A percentile compares a stretch with the other conserved stretches of the same genome.
Conservation (phyloP, 164 flowering plant genomes). For the Aristolochia californica region DNA sequence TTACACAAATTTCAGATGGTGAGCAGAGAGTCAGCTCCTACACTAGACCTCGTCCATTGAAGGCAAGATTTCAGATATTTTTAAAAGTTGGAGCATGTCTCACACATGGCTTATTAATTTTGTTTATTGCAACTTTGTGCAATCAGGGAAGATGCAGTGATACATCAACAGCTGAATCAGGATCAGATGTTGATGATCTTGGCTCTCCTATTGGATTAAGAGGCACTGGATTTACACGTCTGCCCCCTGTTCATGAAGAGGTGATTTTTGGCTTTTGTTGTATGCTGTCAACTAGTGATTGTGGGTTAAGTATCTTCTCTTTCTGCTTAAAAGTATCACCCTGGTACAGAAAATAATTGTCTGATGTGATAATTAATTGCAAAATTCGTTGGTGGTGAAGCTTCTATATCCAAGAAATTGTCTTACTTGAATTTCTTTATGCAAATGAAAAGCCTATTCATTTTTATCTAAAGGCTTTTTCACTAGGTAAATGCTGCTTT, state of each 20-base stretch:
- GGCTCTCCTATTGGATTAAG: slow-evolving; percentile 34
- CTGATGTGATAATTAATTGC: neutral
- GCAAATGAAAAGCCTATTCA: no score
- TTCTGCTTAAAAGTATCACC: no score
- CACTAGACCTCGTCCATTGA: slow-evolving; percentile 30
- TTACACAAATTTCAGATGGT: slow-evolving; percentile 29
- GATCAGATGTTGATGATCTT: slow-evolving; percentile 50
- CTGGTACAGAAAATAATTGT: no score
- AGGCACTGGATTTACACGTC: slow-evolving; percentile 25
- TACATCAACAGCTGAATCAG: slow-evolving; percentile 49
- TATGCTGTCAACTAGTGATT: neutral
- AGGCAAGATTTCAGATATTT: slow-evolving; percentile 24
- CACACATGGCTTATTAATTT: neutral
- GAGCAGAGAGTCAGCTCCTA: slow-evolving; percentile 30
- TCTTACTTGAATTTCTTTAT: no score
- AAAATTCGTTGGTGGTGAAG: no score
- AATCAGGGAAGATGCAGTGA: slow-evolving; percentile 51
- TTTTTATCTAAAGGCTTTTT: no score
- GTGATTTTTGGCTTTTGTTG: slow-evolving; percentile 27
- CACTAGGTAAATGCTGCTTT: no score
- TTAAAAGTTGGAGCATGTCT: no score
- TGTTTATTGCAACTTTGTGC: neutral
- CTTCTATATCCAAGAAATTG: no score
- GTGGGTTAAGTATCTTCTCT: no score
- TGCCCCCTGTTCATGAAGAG: slow-evolving; percentile 59